Evolutionary conservation across 2,329 filamentous ascomycete genomes (phyloP).

Genomic region (Magnaporthiopsis rhizophila): DNA sequence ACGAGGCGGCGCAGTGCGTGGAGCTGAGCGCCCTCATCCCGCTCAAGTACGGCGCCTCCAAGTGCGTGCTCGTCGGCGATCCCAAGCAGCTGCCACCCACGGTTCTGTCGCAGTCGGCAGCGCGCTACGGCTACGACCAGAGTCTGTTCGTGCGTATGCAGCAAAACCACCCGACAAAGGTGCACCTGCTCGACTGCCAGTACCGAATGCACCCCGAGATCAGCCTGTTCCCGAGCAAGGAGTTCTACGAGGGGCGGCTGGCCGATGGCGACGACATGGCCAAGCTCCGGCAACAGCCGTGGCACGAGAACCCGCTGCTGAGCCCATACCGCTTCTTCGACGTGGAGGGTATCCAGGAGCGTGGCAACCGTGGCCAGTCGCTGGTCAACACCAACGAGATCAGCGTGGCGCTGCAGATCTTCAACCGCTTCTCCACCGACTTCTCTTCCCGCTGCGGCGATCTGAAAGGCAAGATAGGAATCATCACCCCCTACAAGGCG

Average conservation of each 20-base stretch:
- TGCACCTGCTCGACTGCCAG: slow-evolving; percentile 93
- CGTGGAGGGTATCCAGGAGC: slow-evolving; percentile 78
- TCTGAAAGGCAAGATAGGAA: slow-evolving; percentile 78
- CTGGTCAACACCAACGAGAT: slow-evolving; percentile 84
- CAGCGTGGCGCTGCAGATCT: slow-evolving; percentile 77
- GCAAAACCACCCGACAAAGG: slow-evolving; percentile 74
- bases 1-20: slow-evolving; percentile 96
- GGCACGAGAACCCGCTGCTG: slow-evolving; percentile 76
- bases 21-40: slow-evolving; percentile 95
- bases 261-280: slow-evolving; percentile 82
- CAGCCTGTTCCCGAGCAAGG: slow-evolving; percentile 77
- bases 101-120: slow-evolving; percentile 87
- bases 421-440: slow-evolving; percentile 68
- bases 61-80: slow-evolving; percentile 95
- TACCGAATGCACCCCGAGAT: slow-evolving; percentile 99
- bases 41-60: slow-evolving; percentile 92
- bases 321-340: slow-evolving; percentile 97
- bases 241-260: slow-evolving; percentile 86
- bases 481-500: slow-evolving; percentile 97
- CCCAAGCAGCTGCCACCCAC: slow-evolving; percentile 96
- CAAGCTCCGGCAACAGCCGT: slow-evolving; percentile 64
- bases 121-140: slow-evolving; percentile 91
- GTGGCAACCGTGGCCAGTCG: slow-evolving; percentile 76
- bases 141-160: slow-evolving; percentile 99
- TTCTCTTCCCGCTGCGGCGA: slow-evolving; percentile 50